Conservation (phyloP, 2,329 filamentous ascomycete genomes). For the Pestalotiopsis sp. region DNA sequence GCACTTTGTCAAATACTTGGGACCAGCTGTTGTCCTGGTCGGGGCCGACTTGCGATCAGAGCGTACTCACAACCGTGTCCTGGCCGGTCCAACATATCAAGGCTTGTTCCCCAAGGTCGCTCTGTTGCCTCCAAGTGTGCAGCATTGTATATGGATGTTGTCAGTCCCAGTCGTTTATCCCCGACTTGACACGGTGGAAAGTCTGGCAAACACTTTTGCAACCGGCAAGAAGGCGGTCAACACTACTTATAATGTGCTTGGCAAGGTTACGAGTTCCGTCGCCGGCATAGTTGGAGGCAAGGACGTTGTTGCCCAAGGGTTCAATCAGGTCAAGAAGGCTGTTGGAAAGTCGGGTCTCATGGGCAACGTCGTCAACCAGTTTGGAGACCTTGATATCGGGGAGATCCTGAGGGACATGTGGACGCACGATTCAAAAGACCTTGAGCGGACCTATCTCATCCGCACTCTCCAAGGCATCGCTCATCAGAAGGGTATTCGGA, state of each 20-base stretch:
- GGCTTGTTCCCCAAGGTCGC: constrained; percentile 96
- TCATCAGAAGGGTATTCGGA: constrained; percentile 91
- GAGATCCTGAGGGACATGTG: constrained; percentile 96
- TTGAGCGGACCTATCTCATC: constrained; percentile 95
- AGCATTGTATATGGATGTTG: constrained; percentile 96
- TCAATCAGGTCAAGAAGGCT: constrained; percentile 93
- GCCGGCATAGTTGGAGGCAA: constrained; percentile 96
- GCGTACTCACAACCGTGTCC: constrained; percentile 84
- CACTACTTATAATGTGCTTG: constrained; percentile 92
- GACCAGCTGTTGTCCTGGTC: constrained; percentile 86
- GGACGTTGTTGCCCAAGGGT: constrained; percentile 88
- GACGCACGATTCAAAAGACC: constrained; percentile 97
- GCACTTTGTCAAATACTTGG: constrained; percentile 98
- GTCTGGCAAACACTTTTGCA: constrained; percentile 85
- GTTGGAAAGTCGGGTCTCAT: constrained; percentile 95
- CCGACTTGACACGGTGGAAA: constrained; percentile 87
- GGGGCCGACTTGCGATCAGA: constrained; percentile 93
- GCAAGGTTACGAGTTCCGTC: constrained; percentile 92
- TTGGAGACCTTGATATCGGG: constrained; percentile 91
- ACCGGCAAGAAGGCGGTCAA: constrained; percentile 97
- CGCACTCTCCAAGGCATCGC: constrained; percentile 93
- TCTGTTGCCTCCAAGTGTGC: constrained; percentile 85
- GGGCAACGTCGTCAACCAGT: constrained; percentile 93
- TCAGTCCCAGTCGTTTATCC: constrained; percentile 92
- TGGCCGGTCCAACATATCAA: constrained; percentile 96